A percentile compares a stretch with the other conserved stretches of the same genome.
Conservation (phyloP, 306 rosid species). For the Fragaria nilgerrensis region DNA sequence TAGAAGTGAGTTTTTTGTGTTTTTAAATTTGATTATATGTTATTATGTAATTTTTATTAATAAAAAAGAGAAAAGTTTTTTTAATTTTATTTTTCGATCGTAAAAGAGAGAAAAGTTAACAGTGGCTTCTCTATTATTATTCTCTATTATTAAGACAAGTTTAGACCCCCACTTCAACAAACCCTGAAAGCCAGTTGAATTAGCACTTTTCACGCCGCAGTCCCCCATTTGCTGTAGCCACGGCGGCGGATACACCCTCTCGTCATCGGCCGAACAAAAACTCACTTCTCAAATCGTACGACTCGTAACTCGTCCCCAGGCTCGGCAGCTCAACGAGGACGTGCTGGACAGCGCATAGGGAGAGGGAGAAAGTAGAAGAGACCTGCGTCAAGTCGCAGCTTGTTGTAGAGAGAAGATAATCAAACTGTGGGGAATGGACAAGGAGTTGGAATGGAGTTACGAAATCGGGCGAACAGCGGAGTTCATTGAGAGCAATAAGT, state of each 20-base stretch:
- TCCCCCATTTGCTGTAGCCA: conserved; percentile 49
- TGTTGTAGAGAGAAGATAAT: too few species aligned
- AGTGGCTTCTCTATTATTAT: too few species aligned
- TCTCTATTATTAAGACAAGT: too few species aligned
- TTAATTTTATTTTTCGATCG: too few species aligned
- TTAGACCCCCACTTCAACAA: neutral
- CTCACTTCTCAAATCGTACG: conserved; percentile 38
- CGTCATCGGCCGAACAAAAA: conserved; percentile 51
- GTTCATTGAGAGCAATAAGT: conserved; percentile 54
- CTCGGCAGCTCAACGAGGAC: conserved; percentile 51
- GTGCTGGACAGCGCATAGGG: too few species aligned
- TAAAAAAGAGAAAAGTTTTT: too few species aligned
- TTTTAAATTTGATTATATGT: too few species aligned
- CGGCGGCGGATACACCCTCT: conserved; percentile 65
- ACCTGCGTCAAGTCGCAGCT: too few species aligned
- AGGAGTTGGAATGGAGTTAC: conserved; percentile 59
- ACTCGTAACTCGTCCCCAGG: conserved; percentile 44
- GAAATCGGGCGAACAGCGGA: conserved; percentile 58
- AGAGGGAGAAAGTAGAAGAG: too few species aligned
- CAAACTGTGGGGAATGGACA: conserved; percentile 27
- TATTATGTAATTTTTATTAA: too few species aligned
- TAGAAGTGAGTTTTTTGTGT: too few species aligned
- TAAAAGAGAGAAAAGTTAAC: too few species aligned
- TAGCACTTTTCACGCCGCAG: conserved; percentile 11
- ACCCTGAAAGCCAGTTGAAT: conserved; percentile 34